Conservation (phyloP, 2,329 filamentous ascomycete genomes). For the Monilinia laxa region DNA sequence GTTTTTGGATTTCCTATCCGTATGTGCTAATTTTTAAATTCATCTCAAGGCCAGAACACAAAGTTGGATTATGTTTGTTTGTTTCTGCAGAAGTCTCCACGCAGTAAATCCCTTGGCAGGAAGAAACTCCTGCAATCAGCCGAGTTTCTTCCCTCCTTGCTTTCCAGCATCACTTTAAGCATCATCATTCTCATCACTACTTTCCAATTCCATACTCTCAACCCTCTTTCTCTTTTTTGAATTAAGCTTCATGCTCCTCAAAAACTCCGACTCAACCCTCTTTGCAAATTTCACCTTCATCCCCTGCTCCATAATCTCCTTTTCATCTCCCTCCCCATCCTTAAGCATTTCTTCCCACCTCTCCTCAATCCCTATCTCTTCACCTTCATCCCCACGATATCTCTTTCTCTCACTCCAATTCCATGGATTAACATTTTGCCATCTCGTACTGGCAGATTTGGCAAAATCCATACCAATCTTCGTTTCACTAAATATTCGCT, state of each 20-base stretch:
- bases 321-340: neutral
- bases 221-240: slow-evolving; percentile 1
- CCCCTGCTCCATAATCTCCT: neutral
- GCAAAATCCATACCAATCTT: slow-evolving; percentile 20
- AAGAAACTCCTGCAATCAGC: neutral
- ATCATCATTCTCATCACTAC: neutral
- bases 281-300: slow-evolving; percentile 1
- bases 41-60: neutral
- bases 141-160: neutral
- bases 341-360: slow-evolving; percentile 21
- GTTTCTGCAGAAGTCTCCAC: neutral
- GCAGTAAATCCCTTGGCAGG: neutral
- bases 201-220: neutral
- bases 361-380: slow-evolving; percentile 15
- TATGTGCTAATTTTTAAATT: neutral
- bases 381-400: slow-evolving; percentile 14
- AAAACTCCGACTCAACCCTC: neutral
- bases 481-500: neutral
- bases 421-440: slow-evolving; percentile 22
- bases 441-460: neutral
- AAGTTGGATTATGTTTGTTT: neutral
- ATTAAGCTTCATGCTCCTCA: neutral
- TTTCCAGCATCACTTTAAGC: neutral
- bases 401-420: slow-evolving; percentile 19
- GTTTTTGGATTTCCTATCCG: neutral